A percentile compares a stretch with the other conserved stretches of the same genome.
These are phyloP conservation scores for Rutstroemia sp. DNA, from an alignment of 2,329 filamentous ascomycete genomes.

Conservation along the genomic window DNA sequence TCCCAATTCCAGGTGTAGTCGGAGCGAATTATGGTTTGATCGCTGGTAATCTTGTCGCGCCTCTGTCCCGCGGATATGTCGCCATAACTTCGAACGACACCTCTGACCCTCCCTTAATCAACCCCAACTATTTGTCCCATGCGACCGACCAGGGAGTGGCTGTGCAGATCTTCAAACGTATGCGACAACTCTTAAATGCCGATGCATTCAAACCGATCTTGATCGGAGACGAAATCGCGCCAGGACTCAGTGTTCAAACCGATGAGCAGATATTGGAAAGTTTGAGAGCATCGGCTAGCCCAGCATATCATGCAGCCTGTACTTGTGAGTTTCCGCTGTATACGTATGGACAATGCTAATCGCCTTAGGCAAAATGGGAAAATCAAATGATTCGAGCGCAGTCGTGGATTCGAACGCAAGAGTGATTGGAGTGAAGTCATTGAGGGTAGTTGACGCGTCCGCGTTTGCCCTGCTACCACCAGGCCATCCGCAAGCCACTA, in stretches of 20 bases:
- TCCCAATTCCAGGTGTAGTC: background rate
- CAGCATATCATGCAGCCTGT: background rate
- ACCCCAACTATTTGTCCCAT: background rate
- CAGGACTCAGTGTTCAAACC: background rate
- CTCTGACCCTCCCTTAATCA: background rate
- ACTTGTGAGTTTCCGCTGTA: background rate
- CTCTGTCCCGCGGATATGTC: background rate
- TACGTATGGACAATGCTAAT: background rate
- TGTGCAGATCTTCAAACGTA: background rate
- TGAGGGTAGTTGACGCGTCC: background rate
- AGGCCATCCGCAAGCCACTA: constrained; percentile 1
- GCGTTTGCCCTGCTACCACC: background rate
- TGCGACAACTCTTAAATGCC: background rate
- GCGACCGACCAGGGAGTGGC: constrained; percentile 1
- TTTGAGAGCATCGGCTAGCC: background rate
- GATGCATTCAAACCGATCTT: background rate
- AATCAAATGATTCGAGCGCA: background rate
- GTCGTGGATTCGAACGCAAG: background rate
- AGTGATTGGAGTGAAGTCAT: background rate
- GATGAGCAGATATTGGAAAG: background rate
- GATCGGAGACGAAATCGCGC: background rate
- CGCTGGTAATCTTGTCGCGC: background rate
- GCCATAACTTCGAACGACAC: background rate
- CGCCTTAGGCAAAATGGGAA: background rate
- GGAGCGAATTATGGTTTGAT: background rate